Conservation (phyloP, 2,329 filamentous ascomycete genomes). For the Colletotrichum trifolii region DNA sequence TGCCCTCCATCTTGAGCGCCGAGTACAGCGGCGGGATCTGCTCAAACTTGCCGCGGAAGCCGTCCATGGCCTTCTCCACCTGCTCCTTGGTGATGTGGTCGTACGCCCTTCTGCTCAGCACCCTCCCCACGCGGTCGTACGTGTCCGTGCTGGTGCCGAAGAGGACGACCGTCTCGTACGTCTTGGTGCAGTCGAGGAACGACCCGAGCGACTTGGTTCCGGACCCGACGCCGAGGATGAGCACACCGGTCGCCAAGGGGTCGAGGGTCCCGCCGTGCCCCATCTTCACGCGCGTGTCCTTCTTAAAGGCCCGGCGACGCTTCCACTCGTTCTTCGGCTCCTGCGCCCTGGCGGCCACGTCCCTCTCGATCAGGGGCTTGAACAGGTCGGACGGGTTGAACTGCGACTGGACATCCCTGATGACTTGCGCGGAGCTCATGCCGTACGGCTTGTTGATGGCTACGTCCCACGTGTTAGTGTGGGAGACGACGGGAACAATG, state of each 20-base stretch:
- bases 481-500: not conserved
- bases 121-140: conserved; percentile 87
- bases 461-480: conserved; percentile 48
- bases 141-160: conserved; percentile 95
- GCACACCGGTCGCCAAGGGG: conserved; percentile 90
- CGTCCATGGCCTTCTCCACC: conserved; percentile 79
- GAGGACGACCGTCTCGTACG: conserved; percentile 87
- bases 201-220: conserved; percentile 85
- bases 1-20: conserved; percentile 91
- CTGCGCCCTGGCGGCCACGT: conserved; percentile 64
- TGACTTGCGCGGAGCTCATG: conserved; percentile 88
- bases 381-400: conserved; percentile 88
- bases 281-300: conserved; percentile 82
- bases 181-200: conserved; percentile 91
- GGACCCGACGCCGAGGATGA: conserved; percentile 87
- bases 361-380: conserved; percentile 77
- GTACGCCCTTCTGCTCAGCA: conserved; percentile 80
- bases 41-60: conserved; percentile 84
- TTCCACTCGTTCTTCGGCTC: conserved; percentile 70
- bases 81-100: conserved; percentile 82
- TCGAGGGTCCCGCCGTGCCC: conserved; percentile 97
- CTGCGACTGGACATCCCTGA: conserved; percentile 85
- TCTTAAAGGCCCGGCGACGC: conserved; percentile 67
- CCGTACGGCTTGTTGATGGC: conserved; percentile 93
- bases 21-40: conserved; percentile 95